A percentile compares a stretch with the other conserved stretches of the same genome.
Conservation (phyloP, 169 alveolate species). For the Babesia gibsoni region DNA sequence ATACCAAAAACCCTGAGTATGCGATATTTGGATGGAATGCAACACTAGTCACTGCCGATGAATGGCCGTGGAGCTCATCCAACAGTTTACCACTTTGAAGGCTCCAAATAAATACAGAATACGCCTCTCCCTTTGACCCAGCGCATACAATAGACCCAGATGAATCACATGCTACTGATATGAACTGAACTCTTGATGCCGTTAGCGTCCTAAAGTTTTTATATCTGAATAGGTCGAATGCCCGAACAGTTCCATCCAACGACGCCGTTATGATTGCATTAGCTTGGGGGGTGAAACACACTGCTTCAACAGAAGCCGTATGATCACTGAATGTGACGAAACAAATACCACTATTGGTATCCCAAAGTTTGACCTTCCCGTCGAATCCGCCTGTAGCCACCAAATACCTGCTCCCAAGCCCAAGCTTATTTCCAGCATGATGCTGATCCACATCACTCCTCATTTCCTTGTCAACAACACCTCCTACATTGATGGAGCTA, state of each 20-base stretch:
- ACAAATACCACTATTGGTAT: conserved; percentile 90
- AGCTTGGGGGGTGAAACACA: conserved; percentile 88
- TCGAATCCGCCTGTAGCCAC: conserved; percentile 97
- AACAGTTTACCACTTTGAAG: conserved; percentile 73
- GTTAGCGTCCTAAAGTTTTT: conserved; percentile 87
- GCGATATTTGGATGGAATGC: conserved; percentile 82
- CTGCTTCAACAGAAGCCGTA: conserved; percentile 87
- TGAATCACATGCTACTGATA: conserved; percentile 90
- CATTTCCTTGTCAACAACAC: conserved; percentile 36
- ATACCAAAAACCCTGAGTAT: conserved; percentile 83
- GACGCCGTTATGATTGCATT: conserved; percentile 93
- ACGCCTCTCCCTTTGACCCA: conserved; percentile 91
- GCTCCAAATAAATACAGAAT: conserved; percentile 78
- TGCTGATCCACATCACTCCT: conserved; percentile 37
- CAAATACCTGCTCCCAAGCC: conserved; percentile 83
- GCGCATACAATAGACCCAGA: conserved; percentile 97
- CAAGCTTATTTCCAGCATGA: conserved; percentile 66
- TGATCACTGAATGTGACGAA: conserved; percentile 95
- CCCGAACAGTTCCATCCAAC: conserved; percentile 97
- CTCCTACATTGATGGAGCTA: conserved; percentile 44
- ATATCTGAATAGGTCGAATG: conserved; percentile 92
- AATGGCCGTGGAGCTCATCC: conserved; percentile 86
- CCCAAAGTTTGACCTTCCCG: conserved; percentile 96
- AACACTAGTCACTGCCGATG: conserved; percentile 88
- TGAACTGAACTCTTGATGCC: conserved; percentile 85